Conservation (phyloP, 225 moss, liverwort and hornwort species). For the Straminergon stramineum region DNA sequence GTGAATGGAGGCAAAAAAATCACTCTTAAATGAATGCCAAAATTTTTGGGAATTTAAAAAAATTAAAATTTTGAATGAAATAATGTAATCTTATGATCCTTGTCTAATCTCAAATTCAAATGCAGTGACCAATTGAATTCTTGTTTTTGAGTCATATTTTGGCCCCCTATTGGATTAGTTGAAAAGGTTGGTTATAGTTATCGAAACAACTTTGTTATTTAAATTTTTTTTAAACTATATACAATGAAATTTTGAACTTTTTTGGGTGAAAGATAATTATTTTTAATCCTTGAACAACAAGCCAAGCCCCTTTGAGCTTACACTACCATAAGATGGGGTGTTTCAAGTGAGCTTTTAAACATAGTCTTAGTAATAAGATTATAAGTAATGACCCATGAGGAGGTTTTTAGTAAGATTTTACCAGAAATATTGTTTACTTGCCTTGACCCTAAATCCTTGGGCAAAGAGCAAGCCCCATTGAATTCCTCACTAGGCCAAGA, state of each 20-base stretch:
- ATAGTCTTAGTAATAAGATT: too few relatives aligned
- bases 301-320: background rate
- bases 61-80: background rate
- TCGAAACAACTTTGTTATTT: background rate
- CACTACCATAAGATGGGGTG: too few relatives aligned
- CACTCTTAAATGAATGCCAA: background rate
- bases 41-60: background rate
- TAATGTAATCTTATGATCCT: background rate
- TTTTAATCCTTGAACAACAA: background rate
- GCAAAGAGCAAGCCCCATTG: background rate
- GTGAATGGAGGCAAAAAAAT: background rate
- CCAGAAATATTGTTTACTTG: too few relatives aligned
- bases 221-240: background rate
- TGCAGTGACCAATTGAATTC: background rate
- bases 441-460: background rate
- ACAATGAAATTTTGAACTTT: background rate
- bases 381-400: too few relatives aligned
- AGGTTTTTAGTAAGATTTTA: too few relatives aligned
- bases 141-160: rapidly evolving
- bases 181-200: background rate
- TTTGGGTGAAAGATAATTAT: background rate
- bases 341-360: too few relatives aligned
- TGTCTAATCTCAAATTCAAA: background rate
- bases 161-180: rapidly evolving
- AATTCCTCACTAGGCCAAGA: background rate